phyloP scores from a whole-genome alignment of 768 basidiomycete genomes.

The Tubosaeta sp. region DNA sequence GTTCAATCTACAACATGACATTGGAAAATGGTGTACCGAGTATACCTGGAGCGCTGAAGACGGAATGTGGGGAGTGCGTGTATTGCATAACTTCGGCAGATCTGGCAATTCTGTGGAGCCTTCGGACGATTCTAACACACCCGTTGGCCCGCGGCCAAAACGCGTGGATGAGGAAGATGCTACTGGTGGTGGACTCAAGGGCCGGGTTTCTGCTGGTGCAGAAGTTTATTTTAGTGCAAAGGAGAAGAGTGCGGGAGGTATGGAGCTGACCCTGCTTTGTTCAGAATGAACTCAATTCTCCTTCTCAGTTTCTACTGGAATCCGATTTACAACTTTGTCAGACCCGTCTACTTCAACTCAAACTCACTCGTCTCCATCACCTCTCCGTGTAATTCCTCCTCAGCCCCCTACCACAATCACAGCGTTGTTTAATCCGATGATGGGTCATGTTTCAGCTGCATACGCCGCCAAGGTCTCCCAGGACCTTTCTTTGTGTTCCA shows the following conservation, averaged over 20 bases:
- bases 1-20: slow-evolving; percentile 86
- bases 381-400: slow-evolving; percentile 32
- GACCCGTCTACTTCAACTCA: slow-evolving; percentile 68
- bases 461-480: slow-evolving; percentile 86
- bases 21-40: slow-evolving; percentile 89
- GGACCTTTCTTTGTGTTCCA: slow-evolving; percentile 81
- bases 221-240: slow-evolving; percentile 93
- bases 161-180: slow-evolving; percentile 95
- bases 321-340: slow-evolving; percentile 91
- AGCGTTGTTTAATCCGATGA: slow-evolving; percentile 92
- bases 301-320: slow-evolving; percentile 76
- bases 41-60: slow-evolving; percentile 95
- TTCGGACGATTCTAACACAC: slow-evolving; percentile 31
- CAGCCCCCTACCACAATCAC: slow-evolving; percentile 95
- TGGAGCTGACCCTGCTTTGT: neutral
- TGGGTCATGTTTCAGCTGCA: slow-evolving; percentile 88
- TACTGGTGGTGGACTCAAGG: slow-evolving; percentile 85
- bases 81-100: slow-evolving; percentile 90
- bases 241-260: slow-evolving; percentile 89
- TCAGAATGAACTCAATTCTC: slow-evolving; percentile 1
- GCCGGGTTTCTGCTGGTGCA: slow-evolving; percentile 87
- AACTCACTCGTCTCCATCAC: slow-evolving; percentile 37
- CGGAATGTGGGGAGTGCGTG: slow-evolving; percentile 84
- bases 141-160: slow-evolving; percentile 43
- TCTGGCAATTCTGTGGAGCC: slow-evolving; percentile 39